phyloP scores from a whole-genome alignment of 208 protist genomes.

The Angomonas ambiguus region DNA sequence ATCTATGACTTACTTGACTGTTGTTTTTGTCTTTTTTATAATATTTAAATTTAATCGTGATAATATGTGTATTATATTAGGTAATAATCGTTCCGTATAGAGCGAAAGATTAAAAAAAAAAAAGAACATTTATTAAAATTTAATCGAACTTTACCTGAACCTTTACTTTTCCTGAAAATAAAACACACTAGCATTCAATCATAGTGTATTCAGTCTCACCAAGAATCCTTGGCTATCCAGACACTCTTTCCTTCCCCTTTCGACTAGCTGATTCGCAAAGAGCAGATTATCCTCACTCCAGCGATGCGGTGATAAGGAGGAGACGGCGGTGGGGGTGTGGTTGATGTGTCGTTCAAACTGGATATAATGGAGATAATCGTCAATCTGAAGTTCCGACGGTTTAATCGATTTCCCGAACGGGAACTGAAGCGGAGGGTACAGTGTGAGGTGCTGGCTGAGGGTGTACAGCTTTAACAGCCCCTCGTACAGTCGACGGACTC shows the following conservation, averaged over 20 bases:
- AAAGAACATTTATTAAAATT: not conserved
- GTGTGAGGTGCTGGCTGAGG: slow-evolving; percentile 30
- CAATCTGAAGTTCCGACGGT: not conserved
- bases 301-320: no score
- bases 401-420: not conserved
- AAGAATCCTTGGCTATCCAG: not conserved
- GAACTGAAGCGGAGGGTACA: slow-evolving; percentile 44
- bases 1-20: no score
- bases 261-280: not conserved
- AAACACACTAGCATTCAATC: no score
- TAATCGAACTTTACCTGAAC: no score
- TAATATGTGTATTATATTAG: no score
- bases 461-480: slow-evolving; percentile 47
- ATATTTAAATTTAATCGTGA: no score
- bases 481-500: slow-evolving; percentile 26
- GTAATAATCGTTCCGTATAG: no score
- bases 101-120: slow-evolving; percentile 4
- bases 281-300: not conserved
- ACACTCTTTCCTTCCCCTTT: slow-evolving; percentile 2
- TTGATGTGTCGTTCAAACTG: slow-evolving; percentile 9
- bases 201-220: not conserved
- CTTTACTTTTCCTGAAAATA: no score
- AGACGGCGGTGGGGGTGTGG: no score
- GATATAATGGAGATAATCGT: not conserved
- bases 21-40: no score